phyloP scores from a whole-genome alignment of 345 rosid genomes.

The Gossypium herbaceum region DNA sequence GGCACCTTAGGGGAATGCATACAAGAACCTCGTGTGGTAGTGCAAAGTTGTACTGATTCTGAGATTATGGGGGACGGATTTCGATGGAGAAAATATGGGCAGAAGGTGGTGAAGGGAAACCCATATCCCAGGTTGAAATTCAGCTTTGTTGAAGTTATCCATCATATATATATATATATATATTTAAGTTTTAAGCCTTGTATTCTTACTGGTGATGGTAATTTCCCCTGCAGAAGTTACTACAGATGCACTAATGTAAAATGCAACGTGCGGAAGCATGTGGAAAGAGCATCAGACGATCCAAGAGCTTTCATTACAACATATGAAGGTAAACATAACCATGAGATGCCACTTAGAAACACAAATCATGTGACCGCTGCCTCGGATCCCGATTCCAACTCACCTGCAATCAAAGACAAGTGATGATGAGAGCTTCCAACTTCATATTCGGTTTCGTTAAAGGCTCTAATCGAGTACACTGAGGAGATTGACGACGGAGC shows the following conservation, averaged over 20 bases:
- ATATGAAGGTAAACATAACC: slow-evolving; percentile 91
- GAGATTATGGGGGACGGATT: slow-evolving; percentile 84
- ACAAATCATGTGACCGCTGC: slow-evolving; percentile 22
- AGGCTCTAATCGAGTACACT: not conserved
- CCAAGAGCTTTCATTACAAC: slow-evolving; percentile 85
- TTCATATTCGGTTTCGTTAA: not conserved
- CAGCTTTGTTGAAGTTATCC: not conserved
- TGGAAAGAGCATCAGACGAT: slow-evolving; percentile 88
- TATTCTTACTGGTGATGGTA: slow-evolving; percentile 13
- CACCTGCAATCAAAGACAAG: slow-evolving; percentile 31
- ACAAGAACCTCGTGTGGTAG: slow-evolving; percentile 35
- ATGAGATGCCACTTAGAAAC: slow-evolving; percentile 57
- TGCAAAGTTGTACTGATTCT: slow-evolving; percentile 57
- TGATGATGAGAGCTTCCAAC: slow-evolving; percentile 14
- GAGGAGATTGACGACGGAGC: not conserved
- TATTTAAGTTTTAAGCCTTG: not conserved
- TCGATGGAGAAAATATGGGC: slow-evolving; percentile 98
- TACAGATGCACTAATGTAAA: slow-evolving; percentile 77
- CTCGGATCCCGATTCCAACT: slow-evolving; percentile 27
- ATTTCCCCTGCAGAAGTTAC: slow-evolving; percentile 62
- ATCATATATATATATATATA: not conserved
- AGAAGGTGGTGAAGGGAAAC: slow-evolving; percentile 93
- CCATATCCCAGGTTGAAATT: slow-evolving; percentile 72
- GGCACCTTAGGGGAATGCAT: slow-evolving; percentile 37
- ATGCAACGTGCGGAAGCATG: slow-evolving; percentile 88